Base-by-base conservation (phyloP, 805 yeast genomes). In the Saturnispora silvae region DNA sequence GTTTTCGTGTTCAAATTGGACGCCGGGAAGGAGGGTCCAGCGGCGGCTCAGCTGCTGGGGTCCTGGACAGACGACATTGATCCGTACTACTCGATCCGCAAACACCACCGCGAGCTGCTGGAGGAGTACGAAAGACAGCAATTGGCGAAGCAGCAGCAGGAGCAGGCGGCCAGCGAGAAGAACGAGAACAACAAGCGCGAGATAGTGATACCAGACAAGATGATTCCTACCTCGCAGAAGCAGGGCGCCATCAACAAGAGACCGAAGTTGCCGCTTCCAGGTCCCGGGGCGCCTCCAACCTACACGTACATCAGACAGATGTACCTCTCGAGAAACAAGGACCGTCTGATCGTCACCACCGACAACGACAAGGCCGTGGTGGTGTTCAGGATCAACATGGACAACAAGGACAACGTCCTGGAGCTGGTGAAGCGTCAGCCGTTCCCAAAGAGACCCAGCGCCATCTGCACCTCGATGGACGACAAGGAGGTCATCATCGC, bases 401-500 rank as follows among this genome's bases (percentile, higher is more conserved):
- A 38, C 3, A 36, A 49, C 28, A 44, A 53, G 7, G 55, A 49
- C 4, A 66, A 68, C 41, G 64, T 73, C 38, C 60, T 83, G 26
- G 53, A 52, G 17, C 54, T 79, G 15, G 49, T 70, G 28, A 80
- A 81, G 52, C 74, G 89, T 50, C 89, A 85, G 53, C 69, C 72
- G 4, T 80, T 84, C 51, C 86, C 96, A 26, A 89, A 89, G 57
- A 76, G 97, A 58, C 97, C 97, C n/a, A 79, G 85, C 47, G 77
- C 95, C 2, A 65, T 86, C 15, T 65, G 83, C 6, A 60, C 76
- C 1, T 67, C 79, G 24, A 59, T 59, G 25, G 72, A 72, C 40
- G 74, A 70, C 41, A 45, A 51, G 6, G 59, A 61, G 11, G 57
- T 87, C 6, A 56, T 85, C 3, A 70, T 87, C 18, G 96, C 94